phyloP scores from a whole-genome alignment of 1,284 basidiomycete species.

The Ceratobasidium sp. region DNA sequence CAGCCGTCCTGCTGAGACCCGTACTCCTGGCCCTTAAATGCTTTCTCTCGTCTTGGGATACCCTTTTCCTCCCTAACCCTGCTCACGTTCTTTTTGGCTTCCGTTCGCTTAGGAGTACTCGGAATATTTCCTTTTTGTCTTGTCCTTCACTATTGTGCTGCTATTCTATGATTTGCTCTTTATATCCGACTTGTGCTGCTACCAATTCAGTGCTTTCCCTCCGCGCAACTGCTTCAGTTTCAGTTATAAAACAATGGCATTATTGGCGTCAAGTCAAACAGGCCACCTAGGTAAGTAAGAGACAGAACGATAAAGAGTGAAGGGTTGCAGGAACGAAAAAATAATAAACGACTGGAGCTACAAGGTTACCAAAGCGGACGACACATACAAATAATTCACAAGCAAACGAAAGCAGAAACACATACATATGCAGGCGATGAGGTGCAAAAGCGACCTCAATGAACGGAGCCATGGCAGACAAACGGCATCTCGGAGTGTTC shows the following conservation, averaged over 20 bases:
- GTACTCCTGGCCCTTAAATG: slow-evolving; percentile 24
- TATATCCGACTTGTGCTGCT: slow-evolving; percentile 33
- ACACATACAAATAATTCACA: slow-evolving; percentile 39
- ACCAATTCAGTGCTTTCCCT: slow-evolving; percentile 24
- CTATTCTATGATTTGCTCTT: slow-evolving; percentile 38
- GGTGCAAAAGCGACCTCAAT: not conserved
- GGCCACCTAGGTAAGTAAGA: slow-evolving; percentile 22
- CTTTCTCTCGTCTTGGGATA: slow-evolving; percentile 14
- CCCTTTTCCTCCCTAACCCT: not conserved
- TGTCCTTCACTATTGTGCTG: slow-evolving; percentile 36
- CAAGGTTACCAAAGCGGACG: slow-evolving; percentile 19
- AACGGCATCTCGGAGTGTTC: slow-evolving; percentile 35
- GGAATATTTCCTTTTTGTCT: slow-evolving; percentile 15
- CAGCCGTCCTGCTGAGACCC: slow-evolving; percentile 35
- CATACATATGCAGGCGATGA: slow-evolving; percentile 6
- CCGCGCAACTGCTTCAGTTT: not conserved
- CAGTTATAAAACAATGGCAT: slow-evolving; percentile 14
- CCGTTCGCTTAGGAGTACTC: slow-evolving; percentile 32
- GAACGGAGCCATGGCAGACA: slow-evolving; percentile 5
- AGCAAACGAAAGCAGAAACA: slow-evolving; percentile 23
- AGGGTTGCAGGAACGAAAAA: slow-evolving; percentile 3
- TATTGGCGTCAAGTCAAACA: slow-evolving; percentile 37
- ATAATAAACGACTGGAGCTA: slow-evolving; percentile 41
- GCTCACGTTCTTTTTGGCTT: slow-evolving; percentile 35
- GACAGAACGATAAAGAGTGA: slow-evolving; percentile 23